Evolutionary conservation across 1,284 basidiomycete genomes (phyloP).

Genomic region (Dichomitus squalens): DNA sequence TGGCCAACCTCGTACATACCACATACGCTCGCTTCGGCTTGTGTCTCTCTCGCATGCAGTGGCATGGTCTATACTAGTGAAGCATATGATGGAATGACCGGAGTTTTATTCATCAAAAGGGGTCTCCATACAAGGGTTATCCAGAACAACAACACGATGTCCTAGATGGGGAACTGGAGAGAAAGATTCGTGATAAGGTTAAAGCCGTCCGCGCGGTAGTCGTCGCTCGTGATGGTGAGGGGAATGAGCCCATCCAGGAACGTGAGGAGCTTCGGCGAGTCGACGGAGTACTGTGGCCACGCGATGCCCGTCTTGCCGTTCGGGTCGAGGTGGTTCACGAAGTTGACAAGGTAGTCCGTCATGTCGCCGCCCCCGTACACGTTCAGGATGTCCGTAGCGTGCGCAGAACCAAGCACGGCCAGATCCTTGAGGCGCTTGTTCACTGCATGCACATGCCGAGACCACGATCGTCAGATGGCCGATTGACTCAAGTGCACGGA

Average conservation of each 20-base stretch:
- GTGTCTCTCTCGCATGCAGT: too few relatives aligned
- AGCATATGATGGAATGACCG: too few relatives aligned
- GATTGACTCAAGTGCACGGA: too few relatives aligned
- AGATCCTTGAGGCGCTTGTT: not conserved
- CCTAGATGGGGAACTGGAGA: slow-evolving; percentile 1
- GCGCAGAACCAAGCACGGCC: slow-evolving; percentile 23
- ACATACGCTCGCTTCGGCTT: too few relatives aligned
- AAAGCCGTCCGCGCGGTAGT: slow-evolving; percentile 37
- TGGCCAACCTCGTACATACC: too few relatives aligned
- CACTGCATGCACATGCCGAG: not conserved
- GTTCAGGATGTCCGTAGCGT: slow-evolving; percentile 25
- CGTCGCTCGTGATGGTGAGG: slow-evolving; percentile 30
- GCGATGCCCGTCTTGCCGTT: slow-evolving; percentile 17
- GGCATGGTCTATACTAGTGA: too few relatives aligned
- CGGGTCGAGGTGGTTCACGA: slow-evolving; percentile 30
- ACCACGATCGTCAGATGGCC: not conserved
- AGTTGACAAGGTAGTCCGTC: slow-evolving; percentile 27
- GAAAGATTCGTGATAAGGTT: slow-evolving; percentile 38
- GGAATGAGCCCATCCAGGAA: slow-evolving; percentile 18
- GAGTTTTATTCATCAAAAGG: too few relatives aligned
- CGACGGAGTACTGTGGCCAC: slow-evolving; percentile 22
- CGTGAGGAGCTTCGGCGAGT: slow-evolving; percentile 20
- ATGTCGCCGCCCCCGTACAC: slow-evolving; percentile 22
- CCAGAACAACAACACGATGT: too few relatives aligned
- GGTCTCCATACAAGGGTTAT: too few relatives aligned